These are phyloP conservation scores for Penicillium riverlandense DNA, from an alignment of 495 filamentous ascomycete genomes.

Conservation along the genomic window DNA sequence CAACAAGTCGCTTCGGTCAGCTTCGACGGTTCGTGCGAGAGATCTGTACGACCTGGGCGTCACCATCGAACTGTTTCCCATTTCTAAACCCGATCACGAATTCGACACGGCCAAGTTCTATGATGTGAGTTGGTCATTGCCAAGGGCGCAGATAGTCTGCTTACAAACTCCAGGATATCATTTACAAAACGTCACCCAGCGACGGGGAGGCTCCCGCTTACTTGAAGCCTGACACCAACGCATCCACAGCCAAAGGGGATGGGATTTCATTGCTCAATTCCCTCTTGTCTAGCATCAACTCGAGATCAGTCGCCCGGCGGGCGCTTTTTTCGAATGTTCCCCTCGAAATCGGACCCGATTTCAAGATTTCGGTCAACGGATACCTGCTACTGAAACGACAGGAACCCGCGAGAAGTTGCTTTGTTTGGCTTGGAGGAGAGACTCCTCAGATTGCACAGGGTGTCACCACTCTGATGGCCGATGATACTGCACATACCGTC, in stretches of 20 bases:
- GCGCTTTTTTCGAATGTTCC: constrained; percentile 79
- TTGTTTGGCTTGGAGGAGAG: constrained; percentile 79
- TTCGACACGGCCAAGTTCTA: constrained; percentile 90
- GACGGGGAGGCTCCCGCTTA: constrained; percentile 63
- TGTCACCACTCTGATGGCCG: constrained; percentile 63
- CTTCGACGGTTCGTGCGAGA: constrained; percentile 79
- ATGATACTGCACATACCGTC: constrained; percentile 64
- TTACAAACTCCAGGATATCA: constrained; percentile 56
- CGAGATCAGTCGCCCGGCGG: constrained; percentile 79
- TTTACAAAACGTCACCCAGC: constrained; percentile 55
- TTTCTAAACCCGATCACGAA: constrained; percentile 61
- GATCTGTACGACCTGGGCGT: constrained; percentile 95
- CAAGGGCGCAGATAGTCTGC: background rate
- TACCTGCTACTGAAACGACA: constrained; percentile 86
- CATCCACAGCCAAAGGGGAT: constrained; percentile 50
- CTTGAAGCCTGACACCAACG: constrained; percentile 37
- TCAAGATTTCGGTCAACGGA: constrained; percentile 86
- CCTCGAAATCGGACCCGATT: constrained; percentile 75
- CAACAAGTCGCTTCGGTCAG: constrained; percentile 62
- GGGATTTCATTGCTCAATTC: constrained; percentile 77
- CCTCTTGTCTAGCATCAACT: constrained; percentile 84
- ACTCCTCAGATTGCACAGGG: constrained; percentile 71
- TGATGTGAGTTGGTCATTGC: constrained; percentile 46
- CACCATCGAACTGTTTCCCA: constrained; percentile 88
- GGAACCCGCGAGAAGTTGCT: constrained; percentile 68